Base-by-base conservation (phyloP, 1,139 yeast genomes). In the Lodderomyces pseudojiufengensis region DNA sequence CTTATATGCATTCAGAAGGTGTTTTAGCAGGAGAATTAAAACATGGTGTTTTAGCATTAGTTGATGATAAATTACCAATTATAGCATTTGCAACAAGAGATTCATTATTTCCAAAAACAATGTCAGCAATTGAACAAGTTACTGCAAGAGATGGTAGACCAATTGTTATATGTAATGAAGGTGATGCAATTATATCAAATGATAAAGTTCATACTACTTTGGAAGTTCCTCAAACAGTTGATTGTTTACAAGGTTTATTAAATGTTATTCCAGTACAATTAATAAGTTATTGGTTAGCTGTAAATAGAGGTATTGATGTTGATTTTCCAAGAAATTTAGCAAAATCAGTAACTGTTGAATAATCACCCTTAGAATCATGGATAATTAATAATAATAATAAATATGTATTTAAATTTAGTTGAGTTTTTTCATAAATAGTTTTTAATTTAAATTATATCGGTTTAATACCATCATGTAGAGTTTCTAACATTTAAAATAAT, bases 241-340 rank as follows among this genome's bases (percentile, higher is more conserved):
- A 94, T 65, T 92, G 98, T 67, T 73, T 94, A 61, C 98, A 94
- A 71, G 99, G 99, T 36, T 73, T 94, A 54, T 73, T 94, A 58
- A 94, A 92, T 59, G 95, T 94, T 48, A 79, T 94, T 53, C 98
- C 98, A 40, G 66, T 94, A 57, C 99, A 94, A 67, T 75, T 94
- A 60, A 90, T 90, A 80, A 84, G 96, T 58, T 94, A 94, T 71
- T 90, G 97, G 94, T 76, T 94, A 56, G 97, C 98, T 35, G 92
- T 87, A 40, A 81, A 84, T 65, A 84, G 92, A 60, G 97, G 97
- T 29, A 84, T 86, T 52, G 95, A 94, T 59, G 98, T 94, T 41
- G 99, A 94, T 63, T 92, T 92, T 79, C 99, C 99, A 50, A 83
- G 98, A 68, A 94, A 94, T 70, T 77, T 94, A 69, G 99, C 99